These are phyloP conservation scores for Xylariaceae sp. DNA, from an alignment of 2,329 filamentous ascomycete genomes.

Conservation along the genomic window DNA sequence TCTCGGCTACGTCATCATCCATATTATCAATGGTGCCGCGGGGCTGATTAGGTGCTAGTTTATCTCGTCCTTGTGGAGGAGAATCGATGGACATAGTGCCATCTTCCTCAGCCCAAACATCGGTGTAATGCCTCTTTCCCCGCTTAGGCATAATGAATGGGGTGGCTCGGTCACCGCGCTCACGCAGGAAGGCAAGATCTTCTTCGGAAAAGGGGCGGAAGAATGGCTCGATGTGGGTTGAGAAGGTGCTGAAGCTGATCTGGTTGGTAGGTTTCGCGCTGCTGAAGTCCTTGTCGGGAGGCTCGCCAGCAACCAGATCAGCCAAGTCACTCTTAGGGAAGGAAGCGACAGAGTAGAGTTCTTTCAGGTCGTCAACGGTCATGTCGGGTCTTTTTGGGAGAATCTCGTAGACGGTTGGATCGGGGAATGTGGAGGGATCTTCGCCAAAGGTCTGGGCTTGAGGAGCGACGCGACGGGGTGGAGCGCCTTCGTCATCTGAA, in stretches of 20 bases:
- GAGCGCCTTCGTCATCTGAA: constrained; percentile 57
- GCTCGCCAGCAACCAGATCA: constrained; percentile 81
- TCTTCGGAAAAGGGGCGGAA: constrained; percentile 88
- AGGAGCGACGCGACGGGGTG: constrained; percentile 61
- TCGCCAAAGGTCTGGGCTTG: constrained; percentile 87
- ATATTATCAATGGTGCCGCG: constrained; percentile 83
- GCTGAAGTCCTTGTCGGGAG: constrained; percentile 93
- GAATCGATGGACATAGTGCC: constrained; percentile 71
- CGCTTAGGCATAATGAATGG: constrained; percentile 85
- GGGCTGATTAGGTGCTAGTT: constrained; percentile 72
- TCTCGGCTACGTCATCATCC: constrained; percentile 80
- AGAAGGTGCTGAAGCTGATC: constrained; percentile 89
- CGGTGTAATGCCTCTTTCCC: constrained; percentile 79
- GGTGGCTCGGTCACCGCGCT: constrained; percentile 77
- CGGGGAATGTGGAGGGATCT: constrained; percentile 84
- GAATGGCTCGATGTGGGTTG: constrained; percentile 87
- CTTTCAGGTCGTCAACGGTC: constrained; percentile 78
- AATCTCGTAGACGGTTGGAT: constrained; percentile 94
- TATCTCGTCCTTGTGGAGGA: constrained; percentile 57
- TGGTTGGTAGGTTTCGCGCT: constrained; percentile 90
- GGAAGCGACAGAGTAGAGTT: constrained; percentile 80
- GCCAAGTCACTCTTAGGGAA: constrained; percentile 79
- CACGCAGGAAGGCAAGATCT: constrained; percentile 86
- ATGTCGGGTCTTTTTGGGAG: constrained; percentile 69
- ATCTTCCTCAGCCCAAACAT: constrained; percentile 94